phyloP scores from a whole-genome alignment of 2,329 filamentous ascomycete species.

The Penicillium olsonii region DNA sequence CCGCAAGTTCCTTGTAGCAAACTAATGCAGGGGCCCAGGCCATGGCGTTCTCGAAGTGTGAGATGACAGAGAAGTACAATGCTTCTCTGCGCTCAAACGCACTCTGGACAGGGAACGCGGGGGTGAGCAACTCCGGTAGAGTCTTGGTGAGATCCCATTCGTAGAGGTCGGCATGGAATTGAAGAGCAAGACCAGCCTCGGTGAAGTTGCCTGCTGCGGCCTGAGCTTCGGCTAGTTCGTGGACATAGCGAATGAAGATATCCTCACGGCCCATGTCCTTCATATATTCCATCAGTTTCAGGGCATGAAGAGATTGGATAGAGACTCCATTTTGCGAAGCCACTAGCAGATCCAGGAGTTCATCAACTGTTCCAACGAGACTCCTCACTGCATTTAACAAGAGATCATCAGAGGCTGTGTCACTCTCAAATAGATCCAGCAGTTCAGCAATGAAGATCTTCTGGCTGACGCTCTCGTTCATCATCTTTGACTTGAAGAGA shows the following conservation, averaged over 20 bases:
- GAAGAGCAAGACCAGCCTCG: slow-evolving; percentile 84
- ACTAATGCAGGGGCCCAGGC: slow-evolving; percentile 87
- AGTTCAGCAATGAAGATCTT: slow-evolving; percentile 91
- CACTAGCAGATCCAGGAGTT: slow-evolving; percentile 86
- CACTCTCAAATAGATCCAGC: slow-evolving; percentile 73
- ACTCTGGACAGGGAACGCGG: slow-evolving; percentile 77
- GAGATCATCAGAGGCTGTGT: slow-evolving; percentile 69
- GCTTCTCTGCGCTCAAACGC: slow-evolving; percentile 91
- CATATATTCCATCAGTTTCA: slow-evolving; percentile 93
- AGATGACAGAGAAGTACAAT: slow-evolving; percentile 93
- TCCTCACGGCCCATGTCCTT: slow-evolving; percentile 96
- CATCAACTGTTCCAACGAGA: slow-evolving; percentile 81
- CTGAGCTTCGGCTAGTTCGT: slow-evolving; percentile 82
- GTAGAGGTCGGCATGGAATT: slow-evolving; percentile 89
- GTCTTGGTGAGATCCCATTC: slow-evolving; percentile 78
- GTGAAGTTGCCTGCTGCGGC: slow-evolving; percentile 73
- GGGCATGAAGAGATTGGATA: slow-evolving; percentile 82
- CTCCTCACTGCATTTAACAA: slow-evolving; percentile 75
- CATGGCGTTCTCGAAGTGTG: slow-evolving; percentile 89
- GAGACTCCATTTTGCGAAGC: slow-evolving; percentile 76
- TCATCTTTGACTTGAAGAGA: slow-evolving; percentile 83
- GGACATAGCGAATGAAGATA: slow-evolving; percentile 93
- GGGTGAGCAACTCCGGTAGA: slow-evolving; percentile 68
- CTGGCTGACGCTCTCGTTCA: slow-evolving; percentile 86
- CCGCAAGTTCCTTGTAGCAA: slow-evolving; percentile 85